A percentile compares a stretch with the other conserved stretches of the same genome.
phyloP scores from a whole-genome alignment of 805 yeast genomes.

The Zygosaccharomyces kombuchaensis region DNA sequence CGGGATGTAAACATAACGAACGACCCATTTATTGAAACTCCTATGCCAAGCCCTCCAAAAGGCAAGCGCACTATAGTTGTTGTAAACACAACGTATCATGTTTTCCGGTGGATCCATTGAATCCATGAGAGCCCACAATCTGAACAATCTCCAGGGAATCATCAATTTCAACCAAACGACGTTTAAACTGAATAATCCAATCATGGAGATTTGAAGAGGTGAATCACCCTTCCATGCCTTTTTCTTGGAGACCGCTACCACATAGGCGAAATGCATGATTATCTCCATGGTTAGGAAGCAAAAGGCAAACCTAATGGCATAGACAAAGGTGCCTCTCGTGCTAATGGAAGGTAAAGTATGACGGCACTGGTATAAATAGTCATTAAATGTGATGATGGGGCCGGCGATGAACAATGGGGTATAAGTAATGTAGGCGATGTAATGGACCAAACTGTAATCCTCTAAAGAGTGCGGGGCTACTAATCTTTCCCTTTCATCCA shows the following conservation, averaged over 20 bases:
- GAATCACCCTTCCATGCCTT: conserved; percentile 87
- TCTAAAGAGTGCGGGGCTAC: conserved; percentile 54
- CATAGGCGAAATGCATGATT: conserved; percentile 80
- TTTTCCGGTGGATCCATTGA: conserved; percentile 96
- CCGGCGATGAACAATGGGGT: conserved; percentile 94
- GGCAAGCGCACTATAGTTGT: conserved; percentile 88
- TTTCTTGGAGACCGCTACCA: conserved; percentile 85
- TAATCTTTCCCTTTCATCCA: conserved; percentile 62
- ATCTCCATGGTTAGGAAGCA: conserved; percentile 88
- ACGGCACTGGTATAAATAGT: conserved; percentile 70
- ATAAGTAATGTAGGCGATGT: conserved; percentile 71
- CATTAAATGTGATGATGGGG: conserved; percentile 90
- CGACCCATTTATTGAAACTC: conserved; percentile 84
- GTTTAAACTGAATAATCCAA: conserved; percentile 84
- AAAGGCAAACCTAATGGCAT: conserved; percentile 62
- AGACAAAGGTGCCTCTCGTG: conserved; percentile 47
- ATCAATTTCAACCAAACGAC: conserved; percentile 89
- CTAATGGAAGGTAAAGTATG: conserved; percentile 58
- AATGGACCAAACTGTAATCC: conserved; percentile 62
- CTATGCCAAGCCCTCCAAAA: conserved; percentile 99
- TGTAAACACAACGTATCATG: conserved; percentile 93
- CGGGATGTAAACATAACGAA: conserved; percentile 85
- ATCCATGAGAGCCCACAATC: conserved; percentile 91
- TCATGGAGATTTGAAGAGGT: conserved; percentile 92
- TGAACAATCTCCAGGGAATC: conserved; percentile 93